Conservation (phyloP, 108 stramenopile genomes). For the Cylindrotheca fusiformis region DNA sequence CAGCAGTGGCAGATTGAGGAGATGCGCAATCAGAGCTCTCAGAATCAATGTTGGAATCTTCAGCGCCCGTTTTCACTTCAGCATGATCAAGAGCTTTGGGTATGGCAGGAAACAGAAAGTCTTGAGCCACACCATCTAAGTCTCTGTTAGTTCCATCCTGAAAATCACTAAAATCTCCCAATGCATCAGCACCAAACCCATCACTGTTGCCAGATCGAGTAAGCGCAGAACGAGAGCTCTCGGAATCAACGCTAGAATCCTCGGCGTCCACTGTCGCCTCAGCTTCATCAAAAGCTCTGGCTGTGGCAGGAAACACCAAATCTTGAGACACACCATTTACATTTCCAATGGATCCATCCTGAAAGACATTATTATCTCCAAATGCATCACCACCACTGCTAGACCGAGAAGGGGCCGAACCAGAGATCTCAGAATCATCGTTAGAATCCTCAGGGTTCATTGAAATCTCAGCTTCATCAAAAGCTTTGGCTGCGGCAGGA, state of each 20-base stretch:
- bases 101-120: neutral
- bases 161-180: neutral
- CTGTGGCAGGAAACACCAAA: neutral
- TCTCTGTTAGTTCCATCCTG: neutral
- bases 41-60: too few relatives aligned
- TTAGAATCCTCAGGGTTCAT: neutral
- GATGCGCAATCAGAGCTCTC: neutral
- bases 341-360: neutral
- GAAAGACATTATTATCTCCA: neutral
- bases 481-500: neutral
- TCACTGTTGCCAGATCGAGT: too few relatives aligned
- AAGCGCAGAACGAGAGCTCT: too few relatives aligned
- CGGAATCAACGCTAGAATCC: neutral
- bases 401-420: neutral
- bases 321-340: neutral
- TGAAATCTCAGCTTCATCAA: neutral
- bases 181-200: constrained; percentile 4
- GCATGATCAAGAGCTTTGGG: too few relatives aligned
- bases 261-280: neutral
- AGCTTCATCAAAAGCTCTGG: neutral
- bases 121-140: neutral
- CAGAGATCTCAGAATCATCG: neutral
- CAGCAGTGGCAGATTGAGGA: neutral
- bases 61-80: too few relatives aligned
- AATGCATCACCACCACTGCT: neutral